phyloP scores from a whole-genome alignment of 2,329 filamentous ascomycete genomes.

The Aspergillus piperis region DNA sequence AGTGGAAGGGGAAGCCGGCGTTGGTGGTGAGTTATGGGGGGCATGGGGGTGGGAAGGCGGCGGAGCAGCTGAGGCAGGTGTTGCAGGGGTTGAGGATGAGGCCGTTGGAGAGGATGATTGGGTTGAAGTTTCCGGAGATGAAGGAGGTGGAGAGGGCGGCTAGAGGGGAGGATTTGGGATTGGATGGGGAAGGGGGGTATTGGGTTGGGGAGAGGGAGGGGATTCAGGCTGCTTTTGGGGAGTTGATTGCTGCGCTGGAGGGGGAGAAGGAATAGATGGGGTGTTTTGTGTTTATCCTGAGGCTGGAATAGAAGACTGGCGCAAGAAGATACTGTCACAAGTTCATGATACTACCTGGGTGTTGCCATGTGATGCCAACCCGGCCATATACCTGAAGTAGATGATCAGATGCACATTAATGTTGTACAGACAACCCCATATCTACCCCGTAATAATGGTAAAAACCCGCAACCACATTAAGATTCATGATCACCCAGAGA shows the following conservation, averaged over 20 bases:
- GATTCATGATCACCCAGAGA: background rate
- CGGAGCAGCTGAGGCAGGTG: constrained; percentile 37
- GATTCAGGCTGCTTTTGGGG: constrained; percentile 2
- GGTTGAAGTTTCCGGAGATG: constrained; percentile 31
- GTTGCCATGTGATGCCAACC: background rate
- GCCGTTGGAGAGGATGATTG: constrained; percentile 31
- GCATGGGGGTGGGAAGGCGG: constrained; percentile 42
- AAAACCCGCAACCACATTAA: background rate
- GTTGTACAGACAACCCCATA: background rate
- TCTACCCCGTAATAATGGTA: background rate
- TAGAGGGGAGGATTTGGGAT: constrained; percentile 28
- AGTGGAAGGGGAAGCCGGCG: constrained; percentile 59
- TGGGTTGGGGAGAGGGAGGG: constrained; percentile 12
- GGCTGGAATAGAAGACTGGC: background rate
- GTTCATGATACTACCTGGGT: background rate
- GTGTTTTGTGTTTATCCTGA: no score
- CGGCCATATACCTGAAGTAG: background rate
- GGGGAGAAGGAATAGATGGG: background rate
- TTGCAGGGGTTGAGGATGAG: constrained; percentile 40
- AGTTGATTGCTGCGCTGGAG: constrained; percentile 1
- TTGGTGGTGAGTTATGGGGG: constrained; percentile 59
- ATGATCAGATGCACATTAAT: background rate
- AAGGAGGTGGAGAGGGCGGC: constrained; percentile 23
- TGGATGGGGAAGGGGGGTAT: constrained; percentile 7
- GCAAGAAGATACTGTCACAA: background rate